Percentiles rank a stretch among this genome's conserved stretches.
These are phyloP conservation scores for Alopecurus myosuroides DNA, from an alignment of 176 grass and related monocot species.

Conservation along the genomic window DNA sequence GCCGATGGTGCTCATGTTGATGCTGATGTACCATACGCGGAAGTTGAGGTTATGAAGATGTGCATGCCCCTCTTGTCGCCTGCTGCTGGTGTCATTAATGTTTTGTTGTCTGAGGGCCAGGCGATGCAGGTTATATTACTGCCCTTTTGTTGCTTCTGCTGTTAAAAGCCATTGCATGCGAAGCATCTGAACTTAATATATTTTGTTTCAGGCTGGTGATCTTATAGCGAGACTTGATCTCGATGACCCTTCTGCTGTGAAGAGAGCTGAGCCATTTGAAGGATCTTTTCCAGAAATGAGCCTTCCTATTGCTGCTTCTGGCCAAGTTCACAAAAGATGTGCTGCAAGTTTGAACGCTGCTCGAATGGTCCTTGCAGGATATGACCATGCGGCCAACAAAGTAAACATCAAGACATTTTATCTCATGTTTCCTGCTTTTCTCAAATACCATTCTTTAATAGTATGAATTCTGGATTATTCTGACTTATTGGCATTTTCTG, in stretches of 20 bases:
- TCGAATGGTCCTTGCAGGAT: constrained; percentile 92
- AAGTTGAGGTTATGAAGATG: constrained; percentile 99
- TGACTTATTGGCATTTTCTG: background rate
- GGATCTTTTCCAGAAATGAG: constrained; percentile 69
- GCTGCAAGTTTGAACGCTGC: constrained; percentile 77
- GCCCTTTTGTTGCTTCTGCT: background rate
- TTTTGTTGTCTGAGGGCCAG: constrained; percentile 89
- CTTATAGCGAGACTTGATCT: constrained; percentile 94
- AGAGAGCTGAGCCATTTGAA: constrained; percentile 74
- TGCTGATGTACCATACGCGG: constrained; percentile 79
- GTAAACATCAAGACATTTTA: constrained; percentile 35
- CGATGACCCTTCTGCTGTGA: constrained; percentile 93
- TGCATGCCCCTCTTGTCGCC: constrained; percentile 96
- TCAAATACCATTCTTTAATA: background rate
- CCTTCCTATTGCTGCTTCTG: constrained; percentile 67
- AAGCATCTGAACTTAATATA: constrained; percentile 1
- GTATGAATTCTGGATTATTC: background rate
- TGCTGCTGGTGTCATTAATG: constrained; percentile 87
- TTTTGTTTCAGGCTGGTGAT: constrained; percentile 75
- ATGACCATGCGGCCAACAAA: constrained; percentile 67
- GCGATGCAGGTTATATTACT: constrained; percentile 65
- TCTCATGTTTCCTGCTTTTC: constrained; percentile 5
- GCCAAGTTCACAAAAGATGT: constrained; percentile 82
- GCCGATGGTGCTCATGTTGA: constrained; percentile 89
- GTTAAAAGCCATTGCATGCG: constrained; percentile 5